Base-by-base conservation (phyloP, 2,329 filamentous ascomycete species). In the Harringtonia lauricola region DNA sequence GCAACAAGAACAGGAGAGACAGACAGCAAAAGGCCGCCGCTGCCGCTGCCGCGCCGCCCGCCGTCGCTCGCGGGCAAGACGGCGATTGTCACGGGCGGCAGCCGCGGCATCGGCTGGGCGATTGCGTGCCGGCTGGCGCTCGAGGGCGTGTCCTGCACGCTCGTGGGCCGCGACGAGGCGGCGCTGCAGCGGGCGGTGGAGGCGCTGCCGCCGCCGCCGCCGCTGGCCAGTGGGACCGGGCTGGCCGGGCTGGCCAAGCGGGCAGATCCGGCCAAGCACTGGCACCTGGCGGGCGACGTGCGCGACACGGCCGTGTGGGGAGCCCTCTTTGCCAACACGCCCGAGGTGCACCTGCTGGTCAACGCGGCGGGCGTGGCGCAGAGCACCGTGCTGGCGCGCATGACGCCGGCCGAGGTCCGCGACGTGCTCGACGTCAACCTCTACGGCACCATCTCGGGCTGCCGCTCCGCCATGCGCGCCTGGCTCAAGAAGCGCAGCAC, bases 321-420 rank as follows among this genome's bases (percentile, higher is more conserved):
- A 5, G n/a, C 30, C 2, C 34, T 52, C 24, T 46, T 48, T 18
- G n/a, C 24, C 17, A 19, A 39, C 3, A 18, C 34, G 46, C 31
- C 41, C 22, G 36, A 47, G 28, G 42, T 34, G 1, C 19, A 76
- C 54, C 66, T 90, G 26, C 72, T 94, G 1, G 72, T 94, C 50
- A 94, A 94, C 56, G 83, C 84, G 22, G 87, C 87, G 0, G 88
- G 87, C 10, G 67, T 88, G 19, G 70, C 81, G 1, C 79, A 87
- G 51, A 71, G 70, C 13, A 74, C 70, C 0, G 65, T 86, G 1
- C 69, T 92, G n/a, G 64, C 76, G 36, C 65, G 69, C 10, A 77
- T 74, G 1, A 54, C 61, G 0, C 56, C 71, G 1, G 57, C 63
- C 0, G 65, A 71, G 3, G 66, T 87, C 19, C 64, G 75, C 2